Evolutionary conservation across 306 rosid genomes (phyloP), one percentile per base, ranked within the genome.

Genomic region (Fagus crenata): DNA sequence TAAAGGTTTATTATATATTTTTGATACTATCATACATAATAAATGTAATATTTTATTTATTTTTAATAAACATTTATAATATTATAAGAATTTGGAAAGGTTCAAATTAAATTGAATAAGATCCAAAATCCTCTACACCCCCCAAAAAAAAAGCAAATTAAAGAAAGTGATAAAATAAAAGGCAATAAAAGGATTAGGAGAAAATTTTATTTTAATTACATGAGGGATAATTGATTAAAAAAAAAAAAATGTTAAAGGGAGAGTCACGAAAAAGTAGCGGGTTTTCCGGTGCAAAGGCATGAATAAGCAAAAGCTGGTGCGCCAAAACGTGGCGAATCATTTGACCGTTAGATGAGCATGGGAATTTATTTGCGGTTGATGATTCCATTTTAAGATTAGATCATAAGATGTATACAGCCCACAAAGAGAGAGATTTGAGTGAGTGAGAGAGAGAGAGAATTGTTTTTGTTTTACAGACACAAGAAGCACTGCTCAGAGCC

Each of bases 221-320:
- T 37, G 39, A 18, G 9, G 15, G 37, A 4, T 70, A 33, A 9
- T 69, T 18, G n/a, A 13, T 42, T 64, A 35, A 33, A 33, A 33
- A 53, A 61, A 60, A 51, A 59, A 8, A 32, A 15, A 39, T 70
- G 43, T 64, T 70, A 85, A 84, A 89, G 80, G 81, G 75, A n/a
- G 84, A 72, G 87, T 79, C 79, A 87, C 82, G 71, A 88, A 91
- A 83, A 93, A 90, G 98, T 68, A 91, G 97, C 98, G 98, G 94
- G 90, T 90, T 94, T 92, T 90, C 84, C 96, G 98, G 96, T 85
- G 72, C 71, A 81, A 86, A 84, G 84, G 89, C 90, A 85, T 84
- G 78, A 85, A 68, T 75, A 77, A 64, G 86, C 81, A 83, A 85
- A 85, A 83, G 92, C 75, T 71, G 80, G 78, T 76, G 37, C 28